Evolutionary conservation across 1,139 yeast species (phyloP).

Genomic region (Williopsis jadinii): DNA sequence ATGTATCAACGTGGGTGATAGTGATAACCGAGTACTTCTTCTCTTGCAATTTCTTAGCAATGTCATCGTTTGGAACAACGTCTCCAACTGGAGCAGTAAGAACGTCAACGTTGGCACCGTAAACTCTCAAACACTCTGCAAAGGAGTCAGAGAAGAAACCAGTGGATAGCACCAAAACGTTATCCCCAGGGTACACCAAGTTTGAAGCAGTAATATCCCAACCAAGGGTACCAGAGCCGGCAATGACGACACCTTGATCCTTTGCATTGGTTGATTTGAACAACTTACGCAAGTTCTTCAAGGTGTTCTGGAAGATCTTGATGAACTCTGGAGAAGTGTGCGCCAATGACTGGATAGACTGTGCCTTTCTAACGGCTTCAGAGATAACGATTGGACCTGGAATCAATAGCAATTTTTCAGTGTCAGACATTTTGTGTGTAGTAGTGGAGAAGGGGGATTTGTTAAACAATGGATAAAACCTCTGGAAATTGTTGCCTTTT

Average conservation of each 20-base stretch:
- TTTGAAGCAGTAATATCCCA: conserved; percentile 90
- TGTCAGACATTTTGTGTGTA: conserved; percentile 10
- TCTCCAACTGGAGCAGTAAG: conserved; percentile 68
- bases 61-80: conserved; percentile 49
- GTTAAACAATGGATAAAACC: too few species aligned
- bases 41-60: conserved; percentile 47
- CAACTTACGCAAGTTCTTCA: conserved; percentile 61
- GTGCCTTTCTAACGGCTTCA: conserved; percentile 71
- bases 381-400: conserved; percentile 95
- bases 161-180: conserved; percentile 79
- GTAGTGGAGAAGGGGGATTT: neutral
- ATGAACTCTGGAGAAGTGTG: conserved; percentile 90
- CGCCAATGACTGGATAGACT: conserved; percentile 80
- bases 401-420: conserved; percentile 45
- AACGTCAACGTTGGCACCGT: conserved; percentile 63
- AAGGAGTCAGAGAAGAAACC: conserved; percentile 88
- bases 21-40: conserved; percentile 64
- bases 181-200: conserved; percentile 49
- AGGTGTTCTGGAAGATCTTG: conserved; percentile 60
- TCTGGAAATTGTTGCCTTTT: too few species aligned
- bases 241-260: conserved; percentile 66
- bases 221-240: conserved; percentile 93
- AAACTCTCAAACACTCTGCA: conserved; percentile 69
- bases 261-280: conserved; percentile 61
- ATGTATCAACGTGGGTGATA: conserved; percentile 92